A percentile compares a stretch with the other conserved stretches of the same genome.
These are phyloP conservation scores for Didymosphaeria variabile DNA, from an alignment of 2,329 filamentous ascomycete species.

Conservation along the genomic window DNA sequence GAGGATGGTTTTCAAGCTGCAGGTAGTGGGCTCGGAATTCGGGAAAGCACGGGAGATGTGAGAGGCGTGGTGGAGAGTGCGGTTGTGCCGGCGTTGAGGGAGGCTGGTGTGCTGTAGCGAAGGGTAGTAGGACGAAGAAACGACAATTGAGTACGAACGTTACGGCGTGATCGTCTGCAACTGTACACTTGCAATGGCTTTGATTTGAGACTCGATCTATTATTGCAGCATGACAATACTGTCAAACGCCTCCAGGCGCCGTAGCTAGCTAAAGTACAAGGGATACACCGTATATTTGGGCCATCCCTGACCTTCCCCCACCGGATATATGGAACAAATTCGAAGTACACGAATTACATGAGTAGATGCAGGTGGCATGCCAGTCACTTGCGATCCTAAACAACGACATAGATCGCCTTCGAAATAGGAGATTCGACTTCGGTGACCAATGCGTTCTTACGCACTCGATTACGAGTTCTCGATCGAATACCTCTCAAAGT, in stretches of 20 bases:
- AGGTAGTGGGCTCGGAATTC: constrained; percentile 13
- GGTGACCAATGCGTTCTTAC: too few species aligned
- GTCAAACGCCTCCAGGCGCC: not conserved
- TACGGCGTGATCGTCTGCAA: not conserved
- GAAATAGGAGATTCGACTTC: not conserved
- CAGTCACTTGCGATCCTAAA: not conserved
- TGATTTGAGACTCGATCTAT: not conserved
- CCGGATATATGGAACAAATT: constrained; percentile 3
- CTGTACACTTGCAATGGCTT: not conserved
- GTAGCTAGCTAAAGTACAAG: constrained; percentile 11
- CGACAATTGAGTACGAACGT: not conserved
- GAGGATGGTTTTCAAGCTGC: constrained; percentile 24
- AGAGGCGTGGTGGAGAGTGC: constrained; percentile 23
- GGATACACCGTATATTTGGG: not conserved
- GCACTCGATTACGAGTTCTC: too few species aligned
- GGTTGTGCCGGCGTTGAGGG: constrained; percentile 18
- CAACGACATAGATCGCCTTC: not conserved
- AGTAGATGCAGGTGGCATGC: constrained; percentile 4
- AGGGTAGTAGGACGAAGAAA: not conserved
- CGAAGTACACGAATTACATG: constrained; percentile 6
- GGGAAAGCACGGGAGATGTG: constrained; percentile 13
- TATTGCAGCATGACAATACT: not conserved
- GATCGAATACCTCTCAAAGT: too few species aligned
- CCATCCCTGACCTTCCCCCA: not conserved
- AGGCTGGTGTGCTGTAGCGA: constrained; percentile 11